Conservation (phyloP, 352 stramenopile species). For the Phytopythium oedochilum region DNA sequence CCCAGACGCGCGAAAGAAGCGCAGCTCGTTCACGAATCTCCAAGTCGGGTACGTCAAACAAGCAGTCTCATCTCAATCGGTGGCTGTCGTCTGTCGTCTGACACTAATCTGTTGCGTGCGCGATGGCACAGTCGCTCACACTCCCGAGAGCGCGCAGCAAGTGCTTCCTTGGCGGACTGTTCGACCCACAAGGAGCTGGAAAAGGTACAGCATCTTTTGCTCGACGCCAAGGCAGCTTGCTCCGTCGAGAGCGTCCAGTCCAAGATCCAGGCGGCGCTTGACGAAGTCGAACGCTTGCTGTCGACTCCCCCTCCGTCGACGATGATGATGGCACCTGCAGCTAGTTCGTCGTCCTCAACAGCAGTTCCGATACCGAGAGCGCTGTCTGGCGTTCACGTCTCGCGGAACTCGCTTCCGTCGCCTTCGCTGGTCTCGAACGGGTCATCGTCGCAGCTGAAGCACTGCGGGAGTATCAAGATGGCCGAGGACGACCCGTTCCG, state of each 20-base stretch:
- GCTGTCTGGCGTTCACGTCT: not conserved
- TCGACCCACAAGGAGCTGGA: constrained; percentile 44
- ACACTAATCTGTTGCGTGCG: no score
- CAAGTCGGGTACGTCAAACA: constrained; percentile 37
- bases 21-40: constrained; percentile 47
- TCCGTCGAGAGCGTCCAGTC: constrained; percentile 25
- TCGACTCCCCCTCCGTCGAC: constrained; percentile 2
- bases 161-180: constrained; percentile 7
- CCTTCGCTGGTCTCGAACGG: not conserved
- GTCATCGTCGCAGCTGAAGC: not conserved
- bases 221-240: constrained; percentile 44
- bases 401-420: not conserved
- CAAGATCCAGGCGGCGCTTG: constrained; percentile 45
- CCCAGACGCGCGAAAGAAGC: constrained; percentile 18
- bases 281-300: constrained; percentile 40
- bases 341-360: not conserved
- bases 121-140: not conserved
- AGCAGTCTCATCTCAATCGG: no score
- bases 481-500: constrained; percentile 1
- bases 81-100: no score
- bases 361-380: not conserved
- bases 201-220: constrained; percentile 41
- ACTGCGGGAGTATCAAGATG: not conserved
- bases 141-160: constrained; percentile 2
- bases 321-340: not conserved